These are phyloP conservation scores for Myrica gale DNA, from an alignment of 306 rosid species.

Conservation along the genomic window DNA sequence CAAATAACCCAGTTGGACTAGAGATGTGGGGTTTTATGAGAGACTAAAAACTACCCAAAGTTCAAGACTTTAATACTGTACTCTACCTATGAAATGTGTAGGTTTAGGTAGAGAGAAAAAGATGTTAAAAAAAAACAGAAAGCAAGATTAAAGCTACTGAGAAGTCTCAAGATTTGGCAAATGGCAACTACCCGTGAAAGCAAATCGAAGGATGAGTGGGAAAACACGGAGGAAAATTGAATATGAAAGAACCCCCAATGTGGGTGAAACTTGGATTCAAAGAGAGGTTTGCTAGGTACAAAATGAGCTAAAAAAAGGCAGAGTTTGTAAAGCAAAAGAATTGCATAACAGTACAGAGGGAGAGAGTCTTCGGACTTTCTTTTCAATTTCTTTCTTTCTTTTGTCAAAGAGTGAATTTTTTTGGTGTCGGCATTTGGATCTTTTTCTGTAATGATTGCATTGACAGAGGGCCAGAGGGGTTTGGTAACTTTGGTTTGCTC, in stretches of 20 bases:
- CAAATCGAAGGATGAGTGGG: slow-evolving; percentile 28
- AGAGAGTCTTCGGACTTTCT: background rate
- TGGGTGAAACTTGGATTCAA: slow-evolving; percentile 58
- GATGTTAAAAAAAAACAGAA: background rate
- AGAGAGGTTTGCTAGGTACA: slow-evolving; percentile 50
- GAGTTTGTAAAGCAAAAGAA: background rate
- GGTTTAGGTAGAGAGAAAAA: slow-evolving; percentile 9
- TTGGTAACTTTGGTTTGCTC: too few relatives aligned
- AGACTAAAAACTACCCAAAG: slow-evolving; percentile 16
- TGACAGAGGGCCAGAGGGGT: too few relatives aligned
- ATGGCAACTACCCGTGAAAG: slow-evolving; percentile 36
- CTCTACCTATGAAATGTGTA: slow-evolving; percentile 23
- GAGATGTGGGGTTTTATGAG: slow-evolving; percentile 19
- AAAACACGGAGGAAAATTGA: slow-evolving; percentile 20
- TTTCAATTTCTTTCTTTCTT: too few relatives aligned
- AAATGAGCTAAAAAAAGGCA: background rate
- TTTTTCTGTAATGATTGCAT: background rate
- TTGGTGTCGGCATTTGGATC: too few relatives aligned
- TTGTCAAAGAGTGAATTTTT: background rate
- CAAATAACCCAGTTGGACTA: slow-evolving; percentile 22
- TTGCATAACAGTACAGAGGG: slow-evolving; percentile 13
- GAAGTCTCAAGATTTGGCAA: slow-evolving; percentile 24
- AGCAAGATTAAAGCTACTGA: background rate
- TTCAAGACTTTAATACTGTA: slow-evolving; percentile 35
- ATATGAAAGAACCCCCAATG: slow-evolving; percentile 41